Percentiles rank a stretch among this genome's conserved stretches.
phyloP scores from a whole-genome alignment of 768 basidiomycete genomes.

The Amanita fuliginea region DNA sequence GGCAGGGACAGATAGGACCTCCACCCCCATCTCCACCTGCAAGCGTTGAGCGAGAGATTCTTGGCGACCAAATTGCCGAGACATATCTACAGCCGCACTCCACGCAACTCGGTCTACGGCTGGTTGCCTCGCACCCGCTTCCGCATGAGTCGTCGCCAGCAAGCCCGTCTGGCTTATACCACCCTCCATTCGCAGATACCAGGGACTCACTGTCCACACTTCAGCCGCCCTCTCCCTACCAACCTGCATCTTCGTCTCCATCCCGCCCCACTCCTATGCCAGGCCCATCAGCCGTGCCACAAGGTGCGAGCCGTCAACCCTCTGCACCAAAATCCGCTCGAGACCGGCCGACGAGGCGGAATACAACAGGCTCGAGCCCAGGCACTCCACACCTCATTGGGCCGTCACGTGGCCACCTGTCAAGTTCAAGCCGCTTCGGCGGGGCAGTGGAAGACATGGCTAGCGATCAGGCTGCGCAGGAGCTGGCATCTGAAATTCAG shows the following conservation, averaged over 20 bases:
- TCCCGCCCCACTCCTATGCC: constrained; percentile 10
- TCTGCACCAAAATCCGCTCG: constrained; percentile 11
- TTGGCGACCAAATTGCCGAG: constrained; percentile 11
- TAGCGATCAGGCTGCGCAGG: constrained; percentile 29
- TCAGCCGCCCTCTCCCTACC: constrained; percentile 6
- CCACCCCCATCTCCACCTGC: constrained; percentile 40
- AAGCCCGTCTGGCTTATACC: not conserved
- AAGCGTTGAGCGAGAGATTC: constrained; percentile 17
- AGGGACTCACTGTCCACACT: not conserved
- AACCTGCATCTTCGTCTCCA: not conserved
- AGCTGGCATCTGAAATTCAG: constrained; percentile 73
- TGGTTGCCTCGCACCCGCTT: not conserved
- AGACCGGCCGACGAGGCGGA: constrained; percentile 43
- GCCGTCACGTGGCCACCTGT: not conserved
- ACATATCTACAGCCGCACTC: not conserved
- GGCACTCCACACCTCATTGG: constrained; percentile 20
- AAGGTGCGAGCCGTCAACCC: constrained; percentile 40
- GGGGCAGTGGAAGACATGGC: constrained; percentile 20
- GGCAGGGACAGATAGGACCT: constrained; percentile 28
- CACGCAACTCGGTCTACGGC: not conserved
- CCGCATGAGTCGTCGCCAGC: not conserved
- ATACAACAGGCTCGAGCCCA: constrained; percentile 55
- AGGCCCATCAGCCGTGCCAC: constrained; percentile 13
- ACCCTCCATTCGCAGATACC: not conserved
- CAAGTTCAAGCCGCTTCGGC: constrained; percentile 1